Evolutionary conservation across 371 early-diverging fungal species (phyloP).

Genomic region (Actinomucor elegans): DNA sequence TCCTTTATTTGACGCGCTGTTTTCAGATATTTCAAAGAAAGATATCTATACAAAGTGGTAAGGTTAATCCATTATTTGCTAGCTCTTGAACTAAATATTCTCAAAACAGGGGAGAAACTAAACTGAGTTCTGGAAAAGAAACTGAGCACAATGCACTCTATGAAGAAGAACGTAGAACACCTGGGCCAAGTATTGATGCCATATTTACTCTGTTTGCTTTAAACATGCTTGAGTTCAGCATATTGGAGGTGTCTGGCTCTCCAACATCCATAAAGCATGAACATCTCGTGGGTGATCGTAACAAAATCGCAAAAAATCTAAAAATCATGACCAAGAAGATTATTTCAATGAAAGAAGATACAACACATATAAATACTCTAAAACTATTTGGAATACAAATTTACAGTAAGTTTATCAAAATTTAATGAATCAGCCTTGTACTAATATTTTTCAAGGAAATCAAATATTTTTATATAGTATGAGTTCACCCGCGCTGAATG

Average conservation of each 20-base stretch:
- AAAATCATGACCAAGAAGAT: too few species aligned
- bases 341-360: too few species aligned
- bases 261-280: not conserved
- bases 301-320: conserved; percentile 5
- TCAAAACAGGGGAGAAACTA: not conserved
- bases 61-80: too few species aligned
- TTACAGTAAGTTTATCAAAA: too few species aligned
- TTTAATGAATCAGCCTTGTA: too few species aligned
- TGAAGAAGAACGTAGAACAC: conserved; percentile 2
- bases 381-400: too few species aligned
- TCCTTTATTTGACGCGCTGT: not conserved
- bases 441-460: too few species aligned
- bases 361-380: too few species aligned
- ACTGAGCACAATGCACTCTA: conserved; percentile 3
- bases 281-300: conserved; percentile 2
- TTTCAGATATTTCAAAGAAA: too few species aligned
- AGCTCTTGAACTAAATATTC: too few species aligned
- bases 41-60: not conserved
- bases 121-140: conserved; percentile 2
- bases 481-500: too few species aligned
- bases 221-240: not conserved
- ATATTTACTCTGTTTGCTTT: not conserved
- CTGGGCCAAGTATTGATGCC: conserved; percentile 5
- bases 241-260: conserved; percentile 1
- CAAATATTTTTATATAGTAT: too few species aligned